A percentile compares a stretch with the other conserved stretches of the same genome.
Evolutionary conservation across 331 rosid species (phyloP).

Genomic region (Quercus phellos): DNA sequence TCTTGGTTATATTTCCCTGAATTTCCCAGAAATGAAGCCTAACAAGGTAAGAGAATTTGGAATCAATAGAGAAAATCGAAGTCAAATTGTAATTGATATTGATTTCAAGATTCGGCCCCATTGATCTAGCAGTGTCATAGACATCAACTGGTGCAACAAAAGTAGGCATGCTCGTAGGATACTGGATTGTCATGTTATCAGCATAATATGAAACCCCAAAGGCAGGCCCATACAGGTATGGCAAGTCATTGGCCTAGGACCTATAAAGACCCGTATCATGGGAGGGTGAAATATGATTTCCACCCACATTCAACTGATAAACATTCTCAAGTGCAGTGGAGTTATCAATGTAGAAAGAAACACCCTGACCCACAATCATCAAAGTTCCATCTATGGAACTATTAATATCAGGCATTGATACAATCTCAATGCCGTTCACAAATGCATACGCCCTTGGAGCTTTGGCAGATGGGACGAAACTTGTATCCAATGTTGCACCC

Average conservation of each 20-base stretch:
- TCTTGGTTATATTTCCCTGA: too few species aligned
- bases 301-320: slow-evolving; percentile 81
- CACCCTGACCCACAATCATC: slow-evolving; percentile 37
- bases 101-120: slow-evolving; percentile 60
- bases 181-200: background rate
- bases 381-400: slow-evolving; percentile 29
- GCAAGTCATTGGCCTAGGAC: slow-evolving; percentile 67
- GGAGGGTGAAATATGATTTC: slow-evolving; percentile 73
- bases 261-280: slow-evolving; percentile 78
- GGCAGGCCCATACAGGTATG: slow-evolving; percentile 56
- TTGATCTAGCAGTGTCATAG: slow-evolving; percentile 78
- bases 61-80: slow-evolving; percentile 71
- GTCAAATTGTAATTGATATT: slow-evolving; percentile 66
- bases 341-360: slow-evolving; percentile 41
- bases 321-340: slow-evolving; percentile 68
- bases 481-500: slow-evolving; percentile 49
- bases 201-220: slow-evolving; percentile 51
- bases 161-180: slow-evolving; percentile 34
- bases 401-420: slow-evolving; percentile 84
- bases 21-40: background rate
- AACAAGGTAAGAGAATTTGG: slow-evolving; percentile 78
- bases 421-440: slow-evolving; percentile 87
- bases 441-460: slow-evolving; percentile 63
- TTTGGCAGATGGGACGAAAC: slow-evolving; percentile 57
- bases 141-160: slow-evolving; percentile 70